Evolutionary conservation across 345 rosid genomes (phyloP).

Genomic region (Gynandropsis gynandra): DNA sequence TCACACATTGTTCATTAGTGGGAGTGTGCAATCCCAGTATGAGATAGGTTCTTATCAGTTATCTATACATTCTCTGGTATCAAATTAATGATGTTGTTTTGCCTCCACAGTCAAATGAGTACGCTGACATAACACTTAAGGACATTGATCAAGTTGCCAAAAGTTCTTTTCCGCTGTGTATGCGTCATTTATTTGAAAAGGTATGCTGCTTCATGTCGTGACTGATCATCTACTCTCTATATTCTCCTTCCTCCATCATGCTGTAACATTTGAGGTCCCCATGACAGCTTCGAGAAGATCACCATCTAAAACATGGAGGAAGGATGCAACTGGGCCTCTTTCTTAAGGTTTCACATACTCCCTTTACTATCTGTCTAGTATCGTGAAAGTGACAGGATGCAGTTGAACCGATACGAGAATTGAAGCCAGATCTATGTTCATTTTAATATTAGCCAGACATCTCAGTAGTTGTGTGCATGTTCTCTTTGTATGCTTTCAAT

Average conservation of each 20-base stretch:
- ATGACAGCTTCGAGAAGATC: slow-evolving; percentile 83
- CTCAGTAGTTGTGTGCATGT: neutral
- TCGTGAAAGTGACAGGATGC: slow-evolving; percentile 8
- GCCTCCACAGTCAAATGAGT: slow-evolving; percentile 55
- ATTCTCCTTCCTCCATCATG: neutral
- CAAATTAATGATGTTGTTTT: slow-evolving; percentile 19
- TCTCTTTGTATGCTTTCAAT: neutral
- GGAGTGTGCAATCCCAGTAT: no score
- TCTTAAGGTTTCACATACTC: slow-evolving; percentile 53
- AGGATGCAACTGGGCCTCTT: slow-evolving; percentile 96
- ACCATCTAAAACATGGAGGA: slow-evolving; percentile 93
- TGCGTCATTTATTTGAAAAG: slow-evolving; percentile 84
- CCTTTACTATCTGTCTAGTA: slow-evolving; percentile 11
- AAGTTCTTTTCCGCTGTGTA: slow-evolving; percentile 88
- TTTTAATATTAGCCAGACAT: slow-evolving; percentile 3
- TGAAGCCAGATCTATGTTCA: slow-evolving; percentile 6
- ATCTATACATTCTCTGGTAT: slow-evolving; percentile 6
- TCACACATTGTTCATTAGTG: no score
- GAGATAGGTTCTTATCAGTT: no score
- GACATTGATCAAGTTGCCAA: slow-evolving; percentile 70
- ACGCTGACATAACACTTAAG: slow-evolving; percentile 63
- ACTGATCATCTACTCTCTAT: neutral
- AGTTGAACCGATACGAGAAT: slow-evolving; percentile 7
- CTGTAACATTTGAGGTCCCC: slow-evolving; percentile 7
- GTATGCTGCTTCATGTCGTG: slow-evolving; percentile 30